Base-by-base conservation (phyloP, 768 basidiomycete species). In the Kockovaella imperatae region DNA sequence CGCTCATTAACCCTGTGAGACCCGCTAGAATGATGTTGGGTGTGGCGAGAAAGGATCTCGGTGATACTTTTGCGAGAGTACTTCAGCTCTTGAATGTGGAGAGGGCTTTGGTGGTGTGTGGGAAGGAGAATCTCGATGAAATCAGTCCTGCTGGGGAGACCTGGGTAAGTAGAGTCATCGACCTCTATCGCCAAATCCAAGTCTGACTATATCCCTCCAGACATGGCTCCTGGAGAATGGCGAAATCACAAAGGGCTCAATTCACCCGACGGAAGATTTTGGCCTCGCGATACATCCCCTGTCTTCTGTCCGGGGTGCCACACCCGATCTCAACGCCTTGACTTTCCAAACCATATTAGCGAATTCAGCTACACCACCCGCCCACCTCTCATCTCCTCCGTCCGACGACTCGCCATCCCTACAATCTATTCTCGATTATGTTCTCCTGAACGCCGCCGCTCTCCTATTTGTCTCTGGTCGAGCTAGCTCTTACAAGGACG, bases 141-240 rank as follows among this genome's bases (percentile, higher is more conserved):
- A 87, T 99, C 66, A 87, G 85, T 68, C 90, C 87, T 59, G 90
- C 87, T 0, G 95, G 93, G 1, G 80, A 83, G 13, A 91, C 90
- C 7, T 78, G 78, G 72, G 83, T 79, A 29, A 86, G 89, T 64
- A 4, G 20, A 28, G 11, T 31, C 8, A 13, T 36, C 30, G 4
- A 20, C n/a, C 17, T 36, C 8, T 45, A n/a, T 18, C 36, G 7
- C 1, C 17, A 20, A 21, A 2, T 1, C 48, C 18, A 17, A 38
- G 10, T 7, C 14, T 20, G 5, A 29, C 28, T 21, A 13, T 43
- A 28, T 29, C 8, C 42, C 14, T 14, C 26, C 39, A 75, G 91
- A 82, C 84, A 49, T 79, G 93, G 53, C 76, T 76, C 35, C 75
- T 86, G 20, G 57, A 68, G 29, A 51, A 68, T 25, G 86, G 83